Evolutionary conservation across 345 rosid species (phyloP).

Genomic region (Pugionium cornutum): DNA sequence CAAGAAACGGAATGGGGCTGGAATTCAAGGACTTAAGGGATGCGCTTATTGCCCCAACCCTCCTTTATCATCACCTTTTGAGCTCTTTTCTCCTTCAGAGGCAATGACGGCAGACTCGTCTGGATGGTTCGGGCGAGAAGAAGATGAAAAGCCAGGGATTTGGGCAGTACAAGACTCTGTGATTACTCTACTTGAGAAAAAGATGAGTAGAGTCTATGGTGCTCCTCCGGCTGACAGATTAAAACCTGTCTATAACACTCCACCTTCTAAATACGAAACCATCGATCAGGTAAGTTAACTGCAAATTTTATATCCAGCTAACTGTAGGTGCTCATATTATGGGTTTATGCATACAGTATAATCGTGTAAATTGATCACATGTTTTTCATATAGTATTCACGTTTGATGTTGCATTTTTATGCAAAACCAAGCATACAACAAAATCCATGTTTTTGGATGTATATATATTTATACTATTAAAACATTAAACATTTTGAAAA

Average conservation of each 20-base stretch:
- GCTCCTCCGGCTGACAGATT: constrained; percentile 77
- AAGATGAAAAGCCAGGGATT: constrained; percentile 58
- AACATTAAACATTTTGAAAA: too few species aligned
- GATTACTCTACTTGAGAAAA: constrained; percentile 56
- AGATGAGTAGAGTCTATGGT: constrained; percentile 73
- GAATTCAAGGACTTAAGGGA: constrained; percentile 61
- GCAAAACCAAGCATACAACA: too few species aligned
- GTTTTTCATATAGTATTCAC: too few species aligned
- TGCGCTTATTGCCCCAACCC: constrained; percentile 68
- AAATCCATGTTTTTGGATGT: too few species aligned
- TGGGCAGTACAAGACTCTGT: constrained; percentile 72
- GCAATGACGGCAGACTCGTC: constrained; percentile 75
- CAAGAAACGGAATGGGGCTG: constrained; percentile 58
- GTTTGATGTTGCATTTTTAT: too few species aligned
- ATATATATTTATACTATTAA: too few species aligned
- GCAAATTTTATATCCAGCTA: neutral
- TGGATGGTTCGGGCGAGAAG: constrained; percentile 56
- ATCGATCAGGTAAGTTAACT: constrained; percentile 69
- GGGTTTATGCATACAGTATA: neutral
- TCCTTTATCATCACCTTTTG: constrained; percentile 74
- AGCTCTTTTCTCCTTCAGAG: constrained; percentile 73
- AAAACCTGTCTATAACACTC: constrained; percentile 61
- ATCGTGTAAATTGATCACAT: too few species aligned
- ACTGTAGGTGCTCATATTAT: neutral
- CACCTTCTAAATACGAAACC: constrained; percentile 86